A percentile compares a stretch with the other conserved stretches of the same genome.
Evolutionary conservation across 2,329 filamentous ascomycete genomes (phyloP).

Genomic region (Diaporthe eres): DNA sequence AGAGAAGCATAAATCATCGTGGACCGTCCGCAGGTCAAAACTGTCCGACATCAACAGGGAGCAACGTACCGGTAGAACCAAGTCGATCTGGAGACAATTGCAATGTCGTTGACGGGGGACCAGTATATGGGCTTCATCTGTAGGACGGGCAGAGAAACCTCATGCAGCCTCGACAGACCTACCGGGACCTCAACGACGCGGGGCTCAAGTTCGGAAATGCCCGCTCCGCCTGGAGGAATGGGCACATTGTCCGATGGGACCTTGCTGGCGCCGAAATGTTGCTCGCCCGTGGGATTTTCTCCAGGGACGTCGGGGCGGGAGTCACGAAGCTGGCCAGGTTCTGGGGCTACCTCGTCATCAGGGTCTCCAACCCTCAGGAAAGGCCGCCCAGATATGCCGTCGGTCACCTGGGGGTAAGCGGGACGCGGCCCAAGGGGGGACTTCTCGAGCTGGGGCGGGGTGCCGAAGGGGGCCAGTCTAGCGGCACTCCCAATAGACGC

Average conservation of each 20-base stretch:
- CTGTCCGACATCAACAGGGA: background rate
- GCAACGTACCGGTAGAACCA: constrained; percentile 88
- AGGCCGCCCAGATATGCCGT: constrained; percentile 69
- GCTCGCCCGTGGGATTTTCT: background rate
- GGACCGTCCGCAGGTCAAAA: background rate
- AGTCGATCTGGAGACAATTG: constrained; percentile 85
- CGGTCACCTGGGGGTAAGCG: constrained; percentile 53
- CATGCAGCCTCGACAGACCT: constrained; percentile 89
- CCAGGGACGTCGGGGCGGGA: background rate
- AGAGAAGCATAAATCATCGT: background rate
- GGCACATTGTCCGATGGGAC: background rate
- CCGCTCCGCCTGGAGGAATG: background rate
- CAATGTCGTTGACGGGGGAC: constrained; percentile 92
- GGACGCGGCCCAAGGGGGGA: constrained; percentile 41
- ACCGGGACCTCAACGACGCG: constrained; percentile 77
- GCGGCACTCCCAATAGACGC: constrained; percentile 28
- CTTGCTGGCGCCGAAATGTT: background rate
- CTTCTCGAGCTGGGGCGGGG: constrained; percentile 44
- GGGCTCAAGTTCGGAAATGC: background rate
- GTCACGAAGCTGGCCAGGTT: background rate
- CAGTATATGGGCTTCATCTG: constrained; percentile 98
- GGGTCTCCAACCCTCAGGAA: constrained; percentile 62
- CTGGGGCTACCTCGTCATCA: constrained; percentile 18
- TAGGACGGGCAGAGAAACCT: constrained; percentile 85
- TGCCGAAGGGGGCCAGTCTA: constrained; percentile 11